These are phyloP conservation scores for Candida broadrunensis DNA, from an alignment of 805 yeast species.

Conservation along the genomic window DNA sequence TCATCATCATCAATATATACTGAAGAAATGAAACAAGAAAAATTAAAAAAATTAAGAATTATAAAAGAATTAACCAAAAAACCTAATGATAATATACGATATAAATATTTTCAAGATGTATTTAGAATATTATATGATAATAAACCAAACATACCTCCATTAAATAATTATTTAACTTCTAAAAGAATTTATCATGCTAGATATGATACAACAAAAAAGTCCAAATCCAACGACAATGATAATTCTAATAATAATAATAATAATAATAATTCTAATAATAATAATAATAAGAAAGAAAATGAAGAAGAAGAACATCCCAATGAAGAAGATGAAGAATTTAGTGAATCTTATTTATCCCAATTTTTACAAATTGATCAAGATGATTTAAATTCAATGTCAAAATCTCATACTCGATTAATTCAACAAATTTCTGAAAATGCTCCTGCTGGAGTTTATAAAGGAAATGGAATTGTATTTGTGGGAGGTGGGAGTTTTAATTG, in stretches of 20 bases:
- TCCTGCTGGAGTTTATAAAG: conserved; percentile 32
- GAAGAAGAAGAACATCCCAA: not conserved
- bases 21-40: not conserved
- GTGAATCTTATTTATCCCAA: conserved; percentile 50
- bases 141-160: conserved; percentile 42
- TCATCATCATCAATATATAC: not conserved
- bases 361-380: conserved; percentile 45
- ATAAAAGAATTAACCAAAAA: not conserved
- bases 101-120: conserved; percentile 40
- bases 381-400: conserved; percentile 43
- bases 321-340: conserved; percentile 30
- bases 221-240: too few species aligned
- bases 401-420: conserved; percentile 47
- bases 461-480: conserved; percentile 64
- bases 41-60: not conserved
- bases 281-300: not conserved
- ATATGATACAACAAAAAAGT: conserved; percentile 33
- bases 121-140: conserved; percentile 40
- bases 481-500: conserved; percentile 82
- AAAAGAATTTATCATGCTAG: conserved; percentile 55
- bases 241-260: not conserved
- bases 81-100: conserved; percentile 19
- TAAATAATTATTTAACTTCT: conserved; percentile 43
- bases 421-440: conserved; percentile 40
- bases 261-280: not conserved